Conservation (phyloP, 371 early-diverging fungal species). For the Rhizopus sp. region DNA sequence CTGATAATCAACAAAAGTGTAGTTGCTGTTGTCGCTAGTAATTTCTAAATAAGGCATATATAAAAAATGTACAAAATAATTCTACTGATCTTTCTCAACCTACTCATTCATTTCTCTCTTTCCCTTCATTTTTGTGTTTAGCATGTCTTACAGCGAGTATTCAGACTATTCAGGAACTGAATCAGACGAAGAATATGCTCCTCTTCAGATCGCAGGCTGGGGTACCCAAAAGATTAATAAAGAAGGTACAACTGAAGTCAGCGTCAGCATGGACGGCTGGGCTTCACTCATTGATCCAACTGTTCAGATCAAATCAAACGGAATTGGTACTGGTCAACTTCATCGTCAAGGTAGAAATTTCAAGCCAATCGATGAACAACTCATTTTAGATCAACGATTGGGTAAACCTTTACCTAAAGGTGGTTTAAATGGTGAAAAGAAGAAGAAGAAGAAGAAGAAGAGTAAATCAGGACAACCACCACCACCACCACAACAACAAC, state of each 20-base stretch:
- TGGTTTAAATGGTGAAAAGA: constrained; percentile 24
- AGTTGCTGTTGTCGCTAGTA: no score
- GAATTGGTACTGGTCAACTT: constrained; percentile 48
- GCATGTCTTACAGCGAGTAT: not conserved
- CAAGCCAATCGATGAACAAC: constrained; percentile 45
- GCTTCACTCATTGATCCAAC: constrained; percentile 42
- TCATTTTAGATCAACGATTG: constrained; percentile 42
- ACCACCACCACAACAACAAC: constrained; percentile 11
- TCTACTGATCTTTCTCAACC: not conserved
- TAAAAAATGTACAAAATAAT: no score
- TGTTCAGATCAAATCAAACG: constrained; percentile 35
- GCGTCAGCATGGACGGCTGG: constrained; percentile 39
- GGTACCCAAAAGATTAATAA: constrained; percentile 3
- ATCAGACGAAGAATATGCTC: constrained; percentile 5
- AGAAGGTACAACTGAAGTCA: constrained; percentile 29
- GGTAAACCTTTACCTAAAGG: constrained; percentile 31
- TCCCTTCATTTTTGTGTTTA: not conserved
- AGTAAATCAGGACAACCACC: constrained; percentile 5
- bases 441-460: constrained; percentile 16
- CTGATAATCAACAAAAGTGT: no score
- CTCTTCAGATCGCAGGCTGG: constrained; percentile 7
- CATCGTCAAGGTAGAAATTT: constrained; percentile 49
- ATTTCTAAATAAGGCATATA: no score
- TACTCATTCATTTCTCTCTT: constrained; percentile 1
- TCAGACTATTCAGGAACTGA: constrained; percentile 2